Evolutionary conservation across 1,139 yeast genomes (phyloP), one percentile per base, ranked within the genome.

Genomic region (Yamadazyma conglobata): DNA sequence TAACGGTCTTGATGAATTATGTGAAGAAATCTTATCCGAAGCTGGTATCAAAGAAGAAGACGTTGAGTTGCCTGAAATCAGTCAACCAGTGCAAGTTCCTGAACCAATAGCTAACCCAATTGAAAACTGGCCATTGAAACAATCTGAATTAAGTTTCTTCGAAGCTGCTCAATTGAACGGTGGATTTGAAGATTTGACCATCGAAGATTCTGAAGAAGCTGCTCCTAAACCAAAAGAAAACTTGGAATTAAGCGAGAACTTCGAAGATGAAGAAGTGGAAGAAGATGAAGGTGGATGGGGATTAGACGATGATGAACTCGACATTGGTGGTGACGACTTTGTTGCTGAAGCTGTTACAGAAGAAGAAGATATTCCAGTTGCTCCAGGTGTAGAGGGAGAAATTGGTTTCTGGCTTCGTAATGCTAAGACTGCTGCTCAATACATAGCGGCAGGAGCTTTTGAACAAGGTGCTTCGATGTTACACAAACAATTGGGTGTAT

Each of bases 381-480:
- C 52, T 10, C 21, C 40, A 11, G 32, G 54, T 6, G 58, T 55
- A 14, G 69, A 72, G 12, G 73, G 79, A 20, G 96, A 91, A 56
- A 58, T 80, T 23, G 82, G 82, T 4, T 60, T 63, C 43, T 93
- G 99, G 98, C 73, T 85, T 24, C 82, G 91, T 43, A 86, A 84
- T 59, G 86, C 96, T 10, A 85, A 83, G 41, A 73, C 91, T 31
- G 88, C 97, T 4, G 97, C 96, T 22, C 88, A 86, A 22, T 87
- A 87, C 48, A 88, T 84, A 50, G 96, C 98, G 2, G 89, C 96
- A 2, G 99, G 99, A 46, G 86, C 94, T 5, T 88, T 89, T 55
- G 97, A 89, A 43, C 86, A 91, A 40, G 98, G 98, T 26, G 93
- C 96, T 22, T 91, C 87, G 46, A 73, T 93, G 52, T 73, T 93